These are phyloP conservation scores for Collybia nuda DNA, from an alignment of 768 basidiomycete genomes.

Conservation along the genomic window DNA sequence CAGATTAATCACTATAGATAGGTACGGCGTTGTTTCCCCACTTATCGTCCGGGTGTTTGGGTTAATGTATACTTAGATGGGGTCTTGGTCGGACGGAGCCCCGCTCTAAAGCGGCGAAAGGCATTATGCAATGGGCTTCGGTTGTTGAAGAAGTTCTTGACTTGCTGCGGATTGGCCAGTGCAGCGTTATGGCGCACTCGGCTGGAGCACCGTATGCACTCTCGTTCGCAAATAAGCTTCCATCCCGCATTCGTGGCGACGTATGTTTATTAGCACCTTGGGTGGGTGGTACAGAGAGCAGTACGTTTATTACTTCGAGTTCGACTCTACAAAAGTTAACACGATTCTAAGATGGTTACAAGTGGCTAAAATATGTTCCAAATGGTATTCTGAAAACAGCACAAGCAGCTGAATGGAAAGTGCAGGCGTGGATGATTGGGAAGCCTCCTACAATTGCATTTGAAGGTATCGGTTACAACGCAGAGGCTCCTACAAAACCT, in stretches of 20 bases:
- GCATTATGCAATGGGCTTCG: slow-evolving; percentile 87
- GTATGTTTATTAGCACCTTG: slow-evolving; percentile 92
- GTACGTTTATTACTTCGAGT: slow-evolving; percentile 44
- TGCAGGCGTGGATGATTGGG: slow-evolving; percentile 97
- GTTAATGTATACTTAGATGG: slow-evolving; percentile 56
- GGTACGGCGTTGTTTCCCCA: slow-evolving; percentile 42
- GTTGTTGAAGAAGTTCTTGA: slow-evolving; percentile 92
- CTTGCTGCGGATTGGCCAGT: slow-evolving; percentile 70
- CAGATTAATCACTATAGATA: slow-evolving; percentile 90
- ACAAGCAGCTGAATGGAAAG: slow-evolving; percentile 95
- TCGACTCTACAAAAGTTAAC: slow-evolving; percentile 5
- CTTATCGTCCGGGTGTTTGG: slow-evolving; percentile 7
- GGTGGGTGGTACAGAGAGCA: slow-evolving; percentile 89
- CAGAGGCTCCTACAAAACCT: slow-evolving; percentile 28
- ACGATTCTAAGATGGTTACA: slow-evolving; percentile 67
- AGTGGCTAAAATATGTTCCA: slow-evolving; percentile 96
- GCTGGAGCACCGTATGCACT: slow-evolving; percentile 95
- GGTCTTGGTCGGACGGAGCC: slow-evolving; percentile 87
- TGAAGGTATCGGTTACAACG: slow-evolving; percentile 83
- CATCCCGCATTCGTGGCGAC: slow-evolving; percentile 77
- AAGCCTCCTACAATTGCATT: slow-evolving; percentile 87
- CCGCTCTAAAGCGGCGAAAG: slow-evolving; percentile 65
- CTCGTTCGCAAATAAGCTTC: slow-evolving; percentile 77
- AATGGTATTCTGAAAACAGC: slow-evolving; percentile 91
- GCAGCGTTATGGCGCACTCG: slow-evolving; percentile 92